Base-by-base conservation (phyloP, 1,139 yeast genomes). In the Keqinozyma sinolaborantium region DNA sequence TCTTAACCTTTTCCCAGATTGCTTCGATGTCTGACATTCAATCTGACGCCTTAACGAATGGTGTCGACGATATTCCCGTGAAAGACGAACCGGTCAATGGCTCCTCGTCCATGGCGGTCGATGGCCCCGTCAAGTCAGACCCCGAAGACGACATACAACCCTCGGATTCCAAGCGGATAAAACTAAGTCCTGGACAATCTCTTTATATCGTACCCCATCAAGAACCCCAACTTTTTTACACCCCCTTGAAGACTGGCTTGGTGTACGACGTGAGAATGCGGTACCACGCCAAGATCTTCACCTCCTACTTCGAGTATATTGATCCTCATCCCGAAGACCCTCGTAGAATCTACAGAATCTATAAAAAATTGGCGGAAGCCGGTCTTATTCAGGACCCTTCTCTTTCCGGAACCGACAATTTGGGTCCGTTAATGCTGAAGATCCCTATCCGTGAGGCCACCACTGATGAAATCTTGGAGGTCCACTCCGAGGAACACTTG, bases 271-370 rank as follows among this genome's bases (percentile, higher is more conserved):
- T 90, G 14, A 73, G 97, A 39, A 92, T 94, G 98, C 72, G 98
- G 40, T 92, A 90, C 57, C 99, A 94, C 53, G 95, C 97, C 25
- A 87, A 88, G 53, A 83, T 92, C 35, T 90, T 85, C 58, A 86
- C 96, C 3, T 83, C 95, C 4, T 87, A 92, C 44, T 85, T 79
- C 47, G 97, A 90, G 55, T 92, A 92, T 57, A 87, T 90, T 31
- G 98, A 94, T 52, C 98, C 98, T 3, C 99, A 94, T 54, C 99
- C 99, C 4, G 99, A 94, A 56, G 98, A 94, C 52, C 99, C 99
- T 9, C 76, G 98, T 40, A 78, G 99, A 45, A 92, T 92, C 29
- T 92, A 90, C 58, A 74, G 97, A 36, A 86, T 94, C 29, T 94
- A 92, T 62, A 87, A 92, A 58, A 83, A 85, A 29, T 70, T 94